phyloP scores from a whole-genome alignment of 176 grass and related monocot species.

The Elymus sibiricus region DNA sequence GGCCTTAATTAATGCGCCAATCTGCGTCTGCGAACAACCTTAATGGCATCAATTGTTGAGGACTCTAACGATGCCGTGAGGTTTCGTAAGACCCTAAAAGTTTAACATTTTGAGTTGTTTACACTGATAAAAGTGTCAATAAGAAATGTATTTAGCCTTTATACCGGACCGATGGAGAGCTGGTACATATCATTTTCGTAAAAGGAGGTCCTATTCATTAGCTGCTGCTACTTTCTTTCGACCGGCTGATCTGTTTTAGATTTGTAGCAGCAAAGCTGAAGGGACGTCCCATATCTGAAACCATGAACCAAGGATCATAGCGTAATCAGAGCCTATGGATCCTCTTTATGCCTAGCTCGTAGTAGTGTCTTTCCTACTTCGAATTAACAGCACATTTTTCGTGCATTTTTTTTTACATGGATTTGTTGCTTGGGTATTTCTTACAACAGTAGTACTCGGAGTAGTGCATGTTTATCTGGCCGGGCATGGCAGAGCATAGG shows the following conservation, averaged over 20 bases:
- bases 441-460: not conserved
- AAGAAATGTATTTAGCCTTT: not conserved
- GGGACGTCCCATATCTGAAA: not conserved
- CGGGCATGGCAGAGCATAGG: not conserved
- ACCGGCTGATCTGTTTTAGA: not conserved
- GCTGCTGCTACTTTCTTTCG: not conserved
- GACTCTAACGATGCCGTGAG: not conserved
- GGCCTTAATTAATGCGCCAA: not conserved
- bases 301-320: not conserved
- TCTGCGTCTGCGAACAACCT: not conserved
- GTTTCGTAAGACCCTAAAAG: not conserved
- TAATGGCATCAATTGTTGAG: not conserved
- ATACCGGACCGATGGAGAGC: not conserved
- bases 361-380: not conserved
- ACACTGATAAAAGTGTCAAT: not conserved
- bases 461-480: not conserved
- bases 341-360: not conserved
- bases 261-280: not conserved
- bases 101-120: not conserved
- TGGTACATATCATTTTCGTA: not conserved
- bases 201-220: not conserved
- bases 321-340: not conserved
- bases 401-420: not conserved
- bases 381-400: not conserved
- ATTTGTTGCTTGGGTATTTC: not conserved